These are phyloP conservation scores for Agaricus subrufescens DNA, from an alignment of 768 basidiomycete genomes.

Conservation along the genomic window DNA sequence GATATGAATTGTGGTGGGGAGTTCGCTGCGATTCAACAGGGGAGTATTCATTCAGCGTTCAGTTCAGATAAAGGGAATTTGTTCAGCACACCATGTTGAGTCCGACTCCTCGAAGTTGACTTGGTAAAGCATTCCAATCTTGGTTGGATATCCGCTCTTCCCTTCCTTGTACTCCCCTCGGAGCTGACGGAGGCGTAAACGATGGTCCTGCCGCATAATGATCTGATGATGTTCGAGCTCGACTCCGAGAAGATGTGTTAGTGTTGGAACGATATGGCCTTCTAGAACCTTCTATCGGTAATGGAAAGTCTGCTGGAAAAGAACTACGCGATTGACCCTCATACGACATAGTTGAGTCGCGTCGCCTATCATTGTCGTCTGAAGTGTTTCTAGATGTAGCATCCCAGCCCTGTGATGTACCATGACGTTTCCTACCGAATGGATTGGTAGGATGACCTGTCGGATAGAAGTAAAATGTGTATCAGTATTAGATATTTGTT, in stretches of 20 bases:
- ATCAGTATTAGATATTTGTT: not conserved
- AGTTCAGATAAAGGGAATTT: no score
- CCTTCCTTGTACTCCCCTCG: not conserved
- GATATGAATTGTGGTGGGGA: not conserved
- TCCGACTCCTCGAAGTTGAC: not conserved
- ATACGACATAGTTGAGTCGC: not conserved
- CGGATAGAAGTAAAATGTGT: not conserved
- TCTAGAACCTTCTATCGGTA: not conserved
- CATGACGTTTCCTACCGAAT: not conserved
- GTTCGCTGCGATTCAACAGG: not conserved
- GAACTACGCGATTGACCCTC: not conserved
- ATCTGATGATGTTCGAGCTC: not conserved
- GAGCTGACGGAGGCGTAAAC: not conserved
- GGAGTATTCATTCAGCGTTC: not conserved
- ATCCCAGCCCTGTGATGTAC: not conserved
- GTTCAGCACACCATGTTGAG: not conserved
- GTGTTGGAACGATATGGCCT: not conserved
- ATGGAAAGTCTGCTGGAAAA: not conserved
- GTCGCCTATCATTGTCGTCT: constrained; percentile 3
- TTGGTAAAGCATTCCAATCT: not conserved
- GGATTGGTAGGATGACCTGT: not conserved
- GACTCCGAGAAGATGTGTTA: not conserved
- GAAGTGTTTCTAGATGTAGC: not conserved
- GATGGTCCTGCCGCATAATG: not conserved
- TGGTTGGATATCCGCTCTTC: not conserved